These are phyloP conservation scores for Debaryomyces sp. DNA, from an alignment of 1,139 yeast genomes.

Conservation along the genomic window DNA sequence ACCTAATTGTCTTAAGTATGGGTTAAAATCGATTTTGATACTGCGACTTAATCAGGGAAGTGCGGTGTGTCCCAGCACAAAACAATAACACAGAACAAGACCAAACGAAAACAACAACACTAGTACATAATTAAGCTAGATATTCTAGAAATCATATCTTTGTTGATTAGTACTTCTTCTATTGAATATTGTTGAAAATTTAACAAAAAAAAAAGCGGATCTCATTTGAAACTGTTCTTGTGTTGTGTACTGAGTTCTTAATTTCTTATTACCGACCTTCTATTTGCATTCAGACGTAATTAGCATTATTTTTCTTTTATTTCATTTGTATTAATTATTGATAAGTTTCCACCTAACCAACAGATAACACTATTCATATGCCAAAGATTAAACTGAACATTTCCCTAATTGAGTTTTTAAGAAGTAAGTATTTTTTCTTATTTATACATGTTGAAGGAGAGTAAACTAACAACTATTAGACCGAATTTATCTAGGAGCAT, in stretches of 20 bases:
- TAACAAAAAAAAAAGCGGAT: not conserved
- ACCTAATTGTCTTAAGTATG: not conserved
- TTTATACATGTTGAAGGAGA: not conserved
- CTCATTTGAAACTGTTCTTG: not conserved
- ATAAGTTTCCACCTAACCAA: not conserved
- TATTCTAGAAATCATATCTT: not conserved
- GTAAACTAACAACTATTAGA: slow-evolving; percentile 39
- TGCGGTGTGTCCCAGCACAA: slow-evolving; percentile 11
- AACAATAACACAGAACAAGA: slow-evolving; percentile 14
- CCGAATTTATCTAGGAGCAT: slow-evolving; percentile 89
- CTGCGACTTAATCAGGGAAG: slow-evolving; percentile 10
- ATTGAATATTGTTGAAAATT: not conserved
- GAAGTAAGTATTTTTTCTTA: slow-evolving; percentile 33
- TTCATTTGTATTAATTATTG: slow-evolving; percentile 1
- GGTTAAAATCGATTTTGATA: not conserved
- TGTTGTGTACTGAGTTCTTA: not conserved
- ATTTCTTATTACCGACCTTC: not conserved
- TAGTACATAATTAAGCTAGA: not conserved
- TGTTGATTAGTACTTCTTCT: not conserved
- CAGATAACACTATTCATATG: slow-evolving; percentile 14
- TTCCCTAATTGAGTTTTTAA: slow-evolving; percentile 49
- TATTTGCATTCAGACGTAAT: not conserved
- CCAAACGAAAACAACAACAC: slow-evolving; percentile 9
- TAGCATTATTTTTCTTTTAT: not conserved
- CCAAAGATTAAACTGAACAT: slow-evolving; percentile 25